phyloP scores from a whole-genome alignment of 148 eudicot genomes.

The Nepenthes gracilis region DNA sequence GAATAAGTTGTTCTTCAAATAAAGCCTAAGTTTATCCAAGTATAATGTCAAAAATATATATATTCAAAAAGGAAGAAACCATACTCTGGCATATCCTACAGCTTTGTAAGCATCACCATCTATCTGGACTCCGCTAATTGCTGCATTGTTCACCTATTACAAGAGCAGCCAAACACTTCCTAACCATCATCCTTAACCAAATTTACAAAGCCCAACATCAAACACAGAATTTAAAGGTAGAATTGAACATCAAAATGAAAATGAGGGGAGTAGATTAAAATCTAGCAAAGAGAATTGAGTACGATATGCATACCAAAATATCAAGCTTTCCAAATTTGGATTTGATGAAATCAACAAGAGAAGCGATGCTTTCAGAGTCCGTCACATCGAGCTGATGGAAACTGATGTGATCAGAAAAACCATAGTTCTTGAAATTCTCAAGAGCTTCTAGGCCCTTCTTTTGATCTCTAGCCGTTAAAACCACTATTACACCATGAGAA shows the following conservation, averaged over 20 bases:
- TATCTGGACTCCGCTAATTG: constrained; percentile 7
- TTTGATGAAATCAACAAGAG: constrained; percentile 23
- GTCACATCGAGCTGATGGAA: constrained; percentile 39
- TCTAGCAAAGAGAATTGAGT: too few relatives aligned
- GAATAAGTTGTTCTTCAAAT: not conserved
- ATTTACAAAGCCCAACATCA: too few relatives aligned
- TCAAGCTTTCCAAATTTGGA: constrained; percentile 37
- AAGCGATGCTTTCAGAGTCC: constrained; percentile 12
- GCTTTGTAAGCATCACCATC: constrained; percentile 3
- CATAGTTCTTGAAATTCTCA: constrained; percentile 15
- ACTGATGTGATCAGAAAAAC: constrained; percentile 9
- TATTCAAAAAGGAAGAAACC: too few relatives aligned
- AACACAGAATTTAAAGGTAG: too few relatives aligned
- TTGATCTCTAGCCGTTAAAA: constrained; percentile 37
- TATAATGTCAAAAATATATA: not conserved
- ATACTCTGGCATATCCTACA: too few relatives aligned
- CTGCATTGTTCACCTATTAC: constrained; percentile 35
- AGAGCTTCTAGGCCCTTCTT: constrained; percentile 32
- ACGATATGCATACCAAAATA: constrained; percentile 25
- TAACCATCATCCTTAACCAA: too few relatives aligned
- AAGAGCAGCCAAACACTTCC: not conserved
- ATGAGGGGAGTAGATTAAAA: too few relatives aligned
- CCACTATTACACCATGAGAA: constrained; percentile 24
- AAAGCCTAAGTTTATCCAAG: not conserved
- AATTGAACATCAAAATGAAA: too few relatives aligned